These are phyloP conservation scores for Meyerozyma sp. DNA, from an alignment of 1,139 yeast species.

Conservation along the genomic window DNA sequence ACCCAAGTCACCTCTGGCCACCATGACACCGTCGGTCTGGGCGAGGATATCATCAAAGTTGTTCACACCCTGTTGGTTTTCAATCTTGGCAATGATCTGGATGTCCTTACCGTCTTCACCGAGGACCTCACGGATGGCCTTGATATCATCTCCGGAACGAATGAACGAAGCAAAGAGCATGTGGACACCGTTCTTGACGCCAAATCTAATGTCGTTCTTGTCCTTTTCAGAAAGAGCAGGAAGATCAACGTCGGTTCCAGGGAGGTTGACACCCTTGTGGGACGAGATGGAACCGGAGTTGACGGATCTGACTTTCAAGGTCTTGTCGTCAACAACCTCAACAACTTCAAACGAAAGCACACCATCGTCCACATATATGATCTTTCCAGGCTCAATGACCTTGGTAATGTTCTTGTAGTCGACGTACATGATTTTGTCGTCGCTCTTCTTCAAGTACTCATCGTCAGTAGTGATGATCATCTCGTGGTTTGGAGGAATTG, in stretches of 20 bases:
- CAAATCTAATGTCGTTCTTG: constrained; percentile 82
- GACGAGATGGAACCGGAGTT: constrained; percentile 95
- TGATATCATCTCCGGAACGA: constrained; percentile 88
- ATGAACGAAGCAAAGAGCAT: constrained; percentile 98
- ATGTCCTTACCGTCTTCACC: constrained; percentile 97
- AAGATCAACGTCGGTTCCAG: constrained; percentile 97
- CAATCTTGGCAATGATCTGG: constrained; percentile 95
- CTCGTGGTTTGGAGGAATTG: constrained; percentile 80
- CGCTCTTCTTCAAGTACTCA: constrained; percentile 62
- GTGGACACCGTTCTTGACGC: constrained; percentile 95
- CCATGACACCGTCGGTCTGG: constrained; percentile 99
- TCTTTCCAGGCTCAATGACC: constrained; percentile 81
- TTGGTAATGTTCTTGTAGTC: constrained; percentile 96
- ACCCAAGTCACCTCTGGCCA: constrained; percentile 99
- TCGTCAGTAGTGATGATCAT: constrained; percentile 93
- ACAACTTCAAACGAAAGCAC: constrained; percentile 90
- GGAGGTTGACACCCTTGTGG: constrained; percentile 98
- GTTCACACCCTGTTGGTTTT: constrained; percentile 99
- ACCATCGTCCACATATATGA: constrained; percentile 96
- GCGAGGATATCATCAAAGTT: constrained; percentile 93
- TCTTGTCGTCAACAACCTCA: constrained; percentile 71
- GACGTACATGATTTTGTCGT: constrained; percentile 76
- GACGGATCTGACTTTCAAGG: constrained; percentile 80
- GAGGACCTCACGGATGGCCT: constrained; percentile 84
- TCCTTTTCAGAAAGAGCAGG: constrained; percentile 98